Percentiles rank a stretch among this genome's conserved stretches.
phyloP scores from a whole-genome alignment of 768 basidiomycete genomes.

The Termitomyces eurrhizus region DNA sequence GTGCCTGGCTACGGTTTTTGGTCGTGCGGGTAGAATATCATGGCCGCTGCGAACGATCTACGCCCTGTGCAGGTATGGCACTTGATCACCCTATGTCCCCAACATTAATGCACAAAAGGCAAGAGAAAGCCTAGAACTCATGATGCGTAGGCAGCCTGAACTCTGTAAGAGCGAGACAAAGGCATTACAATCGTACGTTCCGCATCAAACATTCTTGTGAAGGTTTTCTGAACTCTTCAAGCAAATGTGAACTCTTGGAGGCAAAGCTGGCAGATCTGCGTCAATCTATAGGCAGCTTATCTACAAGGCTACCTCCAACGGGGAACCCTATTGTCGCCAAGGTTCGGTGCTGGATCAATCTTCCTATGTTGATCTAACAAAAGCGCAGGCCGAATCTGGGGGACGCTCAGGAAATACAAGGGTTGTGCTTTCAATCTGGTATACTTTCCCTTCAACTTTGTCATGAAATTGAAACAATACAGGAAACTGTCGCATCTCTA shows the following conservation, averaged over 20 bases:
- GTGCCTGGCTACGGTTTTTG: not conserved
- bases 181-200: constrained; percentile 60
- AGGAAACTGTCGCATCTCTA: not conserved
- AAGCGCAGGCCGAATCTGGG: not conserved
- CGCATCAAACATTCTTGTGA: not conserved
- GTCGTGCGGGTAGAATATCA: constrained; percentile 58
- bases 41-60: constrained; percentile 87
- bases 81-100: not conserved
- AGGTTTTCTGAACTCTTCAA: constrained; percentile 19
- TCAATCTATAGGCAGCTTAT: constrained; percentile 23
- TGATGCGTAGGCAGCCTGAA: constrained; percentile 80
- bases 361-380: not conserved
- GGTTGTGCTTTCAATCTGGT: too few species aligned
- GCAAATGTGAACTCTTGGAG: constrained; percentile 73
- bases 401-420: not conserved
- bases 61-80: constrained; percentile 74
- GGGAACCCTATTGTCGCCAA: not conserved
- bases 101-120: constrained; percentile 42
- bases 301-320: not conserved
- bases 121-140: constrained; percentile 71
- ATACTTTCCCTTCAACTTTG: not conserved
- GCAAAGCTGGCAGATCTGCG: constrained; percentile 57
- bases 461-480: not conserved
- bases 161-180: constrained; percentile 69
- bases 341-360: not conserved